Conservation (phyloP, 148 eudicot species). For the Persicaria maculosa region DNA sequence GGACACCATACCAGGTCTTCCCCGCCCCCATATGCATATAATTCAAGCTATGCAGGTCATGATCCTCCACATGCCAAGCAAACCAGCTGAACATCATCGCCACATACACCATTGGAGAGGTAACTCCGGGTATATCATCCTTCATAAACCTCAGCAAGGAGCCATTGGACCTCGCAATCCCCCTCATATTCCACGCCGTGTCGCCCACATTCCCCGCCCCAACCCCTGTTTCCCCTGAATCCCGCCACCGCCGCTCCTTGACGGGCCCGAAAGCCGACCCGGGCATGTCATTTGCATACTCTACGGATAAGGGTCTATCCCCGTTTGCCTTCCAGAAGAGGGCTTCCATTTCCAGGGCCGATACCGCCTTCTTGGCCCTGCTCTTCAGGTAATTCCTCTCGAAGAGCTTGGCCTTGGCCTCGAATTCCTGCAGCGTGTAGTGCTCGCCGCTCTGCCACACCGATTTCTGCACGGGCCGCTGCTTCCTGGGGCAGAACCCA, state of each 20-base stretch:
- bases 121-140: conserved; percentile 96
- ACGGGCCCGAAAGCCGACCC: conserved; percentile 66
- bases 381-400: conserved; percentile 59
- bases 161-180: conserved; percentile 73
- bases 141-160: conserved; percentile 90
- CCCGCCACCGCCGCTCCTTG: conserved; percentile 7
- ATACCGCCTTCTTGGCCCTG: conserved; percentile 26
- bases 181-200: conserved; percentile 93
- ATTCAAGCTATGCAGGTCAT: conserved; percentile 97
- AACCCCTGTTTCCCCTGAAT: conserved; percentile 5
- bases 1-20: conserved; percentile 98
- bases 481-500: conserved; percentile 92
- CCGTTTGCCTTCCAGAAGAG: conserved; percentile 85
- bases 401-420: conserved; percentile 65
- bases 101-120: conserved; percentile 96
- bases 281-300: conserved; percentile 98
- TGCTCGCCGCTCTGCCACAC: conserved; percentile 93
- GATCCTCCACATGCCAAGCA: conserved; percentile 99
- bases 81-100: conserved; percentile 99
- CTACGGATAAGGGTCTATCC: conserved; percentile 76
- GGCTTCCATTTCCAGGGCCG: conserved; percentile 58
- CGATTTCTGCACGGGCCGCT: conserved; percentile 71
- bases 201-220: conserved; percentile 55
- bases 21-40: conserved; percentile 83
- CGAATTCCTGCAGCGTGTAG: conserved; percentile 61